Conservation (phyloP, 2,329 filamentous ascomycete genomes). For the Colletotrichum cuscutae region DNA sequence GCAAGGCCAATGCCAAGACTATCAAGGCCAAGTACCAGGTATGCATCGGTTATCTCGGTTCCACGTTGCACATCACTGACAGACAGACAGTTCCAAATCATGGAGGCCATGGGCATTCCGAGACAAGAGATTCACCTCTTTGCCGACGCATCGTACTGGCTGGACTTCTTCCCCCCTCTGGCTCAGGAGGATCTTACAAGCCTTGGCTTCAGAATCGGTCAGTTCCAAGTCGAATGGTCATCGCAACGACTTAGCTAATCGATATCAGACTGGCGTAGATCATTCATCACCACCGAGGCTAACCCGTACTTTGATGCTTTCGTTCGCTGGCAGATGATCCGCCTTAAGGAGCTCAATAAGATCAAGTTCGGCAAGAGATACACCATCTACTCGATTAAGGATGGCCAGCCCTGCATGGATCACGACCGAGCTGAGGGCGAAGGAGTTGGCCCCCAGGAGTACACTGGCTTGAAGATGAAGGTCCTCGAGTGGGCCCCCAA, state of each 20-base stretch:
- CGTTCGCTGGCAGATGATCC: slow-evolving; percentile 96
- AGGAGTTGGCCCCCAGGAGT: slow-evolving; percentile 53
- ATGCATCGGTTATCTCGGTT: slow-evolving; percentile 21
- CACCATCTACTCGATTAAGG: slow-evolving; percentile 89
- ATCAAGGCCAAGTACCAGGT: slow-evolving; percentile 97
- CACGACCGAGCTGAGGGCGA: slow-evolving; percentile 59
- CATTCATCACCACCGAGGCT: slow-evolving; percentile 85
- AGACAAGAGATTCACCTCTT: slow-evolving; percentile 92
- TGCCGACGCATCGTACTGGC: slow-evolving; percentile 90
- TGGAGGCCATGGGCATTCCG: slow-evolving; percentile 90
- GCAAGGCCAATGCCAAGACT: slow-evolving; percentile 89
- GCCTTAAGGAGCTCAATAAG: slow-evolving; percentile 87
- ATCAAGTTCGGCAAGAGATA: slow-evolving; percentile 94
- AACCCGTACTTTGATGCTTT: slow-evolving; percentile 96
- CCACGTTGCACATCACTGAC: slow-evolving; percentile 58
- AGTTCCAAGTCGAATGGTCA: neutral
- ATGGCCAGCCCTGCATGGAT: slow-evolving; percentile 56
- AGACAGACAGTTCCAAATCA: slow-evolving; percentile 82
- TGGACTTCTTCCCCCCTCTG: slow-evolving; percentile 80
- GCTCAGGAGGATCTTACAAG: slow-evolving; percentile 38
- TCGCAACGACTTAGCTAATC: slow-evolving; percentile 43
- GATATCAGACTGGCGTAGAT: slow-evolving; percentile 45
- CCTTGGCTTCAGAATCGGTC: slow-evolving; percentile 33
- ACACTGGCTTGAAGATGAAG: slow-evolving; percentile 90
- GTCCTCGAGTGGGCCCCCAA: slow-evolving; percentile 88